These are phyloP conservation scores for Pseudodiploospora longispora DNA, from an alignment of 2,329 filamentous ascomycete genomes.

Conservation along the genomic window DNA sequence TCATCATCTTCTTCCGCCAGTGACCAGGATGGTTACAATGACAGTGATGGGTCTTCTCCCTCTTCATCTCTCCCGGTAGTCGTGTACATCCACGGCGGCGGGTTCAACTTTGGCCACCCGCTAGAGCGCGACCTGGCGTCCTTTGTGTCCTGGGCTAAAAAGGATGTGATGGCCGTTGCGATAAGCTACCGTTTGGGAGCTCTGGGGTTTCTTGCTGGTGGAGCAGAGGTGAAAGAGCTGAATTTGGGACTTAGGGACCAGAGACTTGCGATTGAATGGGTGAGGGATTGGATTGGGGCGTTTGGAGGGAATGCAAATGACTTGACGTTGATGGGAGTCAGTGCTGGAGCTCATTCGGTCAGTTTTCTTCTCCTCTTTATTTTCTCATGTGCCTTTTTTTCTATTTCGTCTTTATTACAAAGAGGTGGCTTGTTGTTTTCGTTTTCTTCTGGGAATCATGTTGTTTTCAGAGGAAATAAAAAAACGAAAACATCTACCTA, in stretches of 20 bases:
- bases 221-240: constrained; percentile 42
- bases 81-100: constrained; percentile 57
- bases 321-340: constrained; percentile 54
- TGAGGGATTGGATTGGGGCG: constrained; percentile 47
- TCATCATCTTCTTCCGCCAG: constrained; percentile 1
- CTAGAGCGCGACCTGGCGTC: constrained; percentile 51
- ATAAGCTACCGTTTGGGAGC: constrained; percentile 59
- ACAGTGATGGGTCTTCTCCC: constrained; percentile 1
- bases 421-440: too few relatives aligned
- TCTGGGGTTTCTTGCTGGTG: constrained; percentile 59
- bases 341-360: constrained; percentile 56
- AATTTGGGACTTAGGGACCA: constrained; percentile 62
- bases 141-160: constrained; percentile 48
- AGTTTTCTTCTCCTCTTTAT: constrained; percentile 11
- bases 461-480: background rate
- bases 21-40: background rate
- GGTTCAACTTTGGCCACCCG: constrained; percentile 48
- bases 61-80: constrained; percentile 33
- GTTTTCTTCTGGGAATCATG: background rate
- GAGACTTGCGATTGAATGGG: constrained; percentile 50
- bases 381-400: background rate
- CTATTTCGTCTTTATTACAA: constrained; percentile 10
- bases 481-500: too few relatives aligned
- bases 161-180: constrained; percentile 47
- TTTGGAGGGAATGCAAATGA: constrained; percentile 53